Percentiles rank a stretch among this genome's conserved stretches.
These are phyloP conservation scores for Antarctomyces pellizariae DNA, from an alignment of 495 filamentous ascomycete genomes.

Conservation along the genomic window DNA sequence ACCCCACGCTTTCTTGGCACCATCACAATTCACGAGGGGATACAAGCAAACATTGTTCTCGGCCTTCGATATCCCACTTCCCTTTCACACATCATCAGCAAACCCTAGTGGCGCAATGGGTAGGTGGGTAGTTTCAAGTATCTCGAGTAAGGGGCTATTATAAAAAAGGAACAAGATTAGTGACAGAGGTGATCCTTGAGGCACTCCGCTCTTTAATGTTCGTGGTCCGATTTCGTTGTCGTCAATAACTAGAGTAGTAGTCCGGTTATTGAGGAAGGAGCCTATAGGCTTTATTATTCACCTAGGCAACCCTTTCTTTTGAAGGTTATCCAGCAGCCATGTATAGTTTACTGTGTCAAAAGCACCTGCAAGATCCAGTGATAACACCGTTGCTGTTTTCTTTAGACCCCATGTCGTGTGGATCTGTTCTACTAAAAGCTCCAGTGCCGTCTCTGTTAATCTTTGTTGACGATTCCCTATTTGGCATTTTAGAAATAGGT, in stretches of 20 bases:
- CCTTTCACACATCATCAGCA: too few species aligned
- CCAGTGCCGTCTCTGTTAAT: constrained; percentile 9
- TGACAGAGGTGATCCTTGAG: background rate
- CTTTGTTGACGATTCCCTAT: constrained; percentile 7
- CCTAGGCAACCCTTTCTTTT: constrained; percentile 4
- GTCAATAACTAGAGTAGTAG: constrained; percentile 7
- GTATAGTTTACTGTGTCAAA: constrained; percentile 9
- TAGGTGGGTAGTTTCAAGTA: too few species aligned
- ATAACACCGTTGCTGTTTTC: constrained; percentile 1
- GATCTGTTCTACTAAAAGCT: constrained; percentile 9
- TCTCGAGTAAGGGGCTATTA: too few species aligned
- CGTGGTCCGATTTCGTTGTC: constrained; percentile 1
- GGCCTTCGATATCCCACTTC: too few species aligned
- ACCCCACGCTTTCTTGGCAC: too few species aligned
- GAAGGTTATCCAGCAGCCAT: constrained; percentile 9
- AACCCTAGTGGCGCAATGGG: constrained; percentile 9
- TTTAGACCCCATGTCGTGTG: constrained; percentile 3
- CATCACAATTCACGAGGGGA: too few species aligned
- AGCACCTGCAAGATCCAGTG: constrained; percentile 9
- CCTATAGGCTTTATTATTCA: constrained; percentile 4
- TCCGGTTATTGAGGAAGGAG: constrained; percentile 4
- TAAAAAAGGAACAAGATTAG: background rate
- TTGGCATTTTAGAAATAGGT: constrained; percentile 9
- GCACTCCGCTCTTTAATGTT: background rate
- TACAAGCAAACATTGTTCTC: too few species aligned